Evolutionary conservation across 2,329 filamentous ascomycete genomes (phyloP), one percentile per base, ranked within the genome.

Genomic region (Hypoxylon sp.): DNA sequence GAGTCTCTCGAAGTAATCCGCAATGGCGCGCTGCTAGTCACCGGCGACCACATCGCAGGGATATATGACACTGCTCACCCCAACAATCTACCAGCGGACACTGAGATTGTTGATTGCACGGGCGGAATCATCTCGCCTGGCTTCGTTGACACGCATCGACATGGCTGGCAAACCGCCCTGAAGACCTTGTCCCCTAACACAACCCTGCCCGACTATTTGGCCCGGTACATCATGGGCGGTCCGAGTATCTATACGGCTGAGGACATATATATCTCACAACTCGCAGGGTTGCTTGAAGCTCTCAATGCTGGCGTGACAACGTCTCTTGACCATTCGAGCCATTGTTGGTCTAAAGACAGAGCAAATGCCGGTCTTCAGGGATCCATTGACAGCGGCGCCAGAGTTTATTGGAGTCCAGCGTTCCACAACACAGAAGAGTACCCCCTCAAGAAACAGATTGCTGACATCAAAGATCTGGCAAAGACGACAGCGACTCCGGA

Each of bases 141-240:
- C 7, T 88, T 89, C 75, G 79, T 89, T 64, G 85, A 89, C 75
- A 88, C 86, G 0, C 87, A 89, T 69, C 82, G 83, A 1, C 85
- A 88, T 67, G 81, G 83, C 0, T 88, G 86, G 87, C 85, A 89
- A 72, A 88, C 87, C 0, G 84, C 81, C 8, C 82, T 84, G 72
- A 86, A 85, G 72, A 88, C 86, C 0, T 71, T 89, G 1, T 83
- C 70, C 0, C 83, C 85, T 6, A 87, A 89, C 71, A 84, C 83
- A 0, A 85, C 81, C 0, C 75, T 88, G 14, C 76, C 81, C 4
- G 81, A 86, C 50, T 88, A 87, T 74, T 80, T 87, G 40, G 57
- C 60, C 35, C 80, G 81, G 7, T 84, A 82, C 61, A 78, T 80
- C 35, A 78, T 80, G 50, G 80, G 71, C 0, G 70, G 79, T 4